Percentiles rank a stretch among this genome's conserved stretches.
These are phyloP conservation scores for Plasmopara viticola DNA, from an alignment of 352 stramenopile genomes.

Conservation along the genomic window DNA sequence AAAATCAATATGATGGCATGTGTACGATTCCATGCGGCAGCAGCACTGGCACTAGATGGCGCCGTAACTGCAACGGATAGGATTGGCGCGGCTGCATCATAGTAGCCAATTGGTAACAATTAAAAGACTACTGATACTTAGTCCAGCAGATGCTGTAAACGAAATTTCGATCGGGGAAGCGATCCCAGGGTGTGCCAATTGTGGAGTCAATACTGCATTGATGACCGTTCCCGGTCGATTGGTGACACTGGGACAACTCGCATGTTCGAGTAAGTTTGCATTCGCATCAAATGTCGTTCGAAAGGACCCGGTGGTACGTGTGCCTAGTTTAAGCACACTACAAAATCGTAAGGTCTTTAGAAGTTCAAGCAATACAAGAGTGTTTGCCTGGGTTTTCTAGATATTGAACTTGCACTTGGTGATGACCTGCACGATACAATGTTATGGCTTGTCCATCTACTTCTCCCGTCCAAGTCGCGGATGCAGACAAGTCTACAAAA, in stretches of 20 bases:
- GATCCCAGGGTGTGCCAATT: slow-evolving; percentile 41
- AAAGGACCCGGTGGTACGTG: slow-evolving; percentile 30
- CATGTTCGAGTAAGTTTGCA: slow-evolving; percentile 31
- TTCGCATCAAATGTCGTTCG: slow-evolving; percentile 28
- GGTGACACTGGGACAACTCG: slow-evolving; percentile 17
- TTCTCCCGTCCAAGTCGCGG: slow-evolving; percentile 3
- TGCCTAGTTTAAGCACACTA: slow-evolving; percentile 15
- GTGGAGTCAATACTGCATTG: slow-evolving; percentile 24
- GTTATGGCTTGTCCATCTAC: slow-evolving; percentile 8
- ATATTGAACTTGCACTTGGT: slow-evolving; percentile 20
- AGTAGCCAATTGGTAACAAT: slow-evolving; percentile 35
- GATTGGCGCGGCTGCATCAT: slow-evolving; percentile 18
- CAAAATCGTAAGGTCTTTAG: slow-evolving; percentile 1
- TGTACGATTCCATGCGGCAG: slow-evolving; percentile 30
- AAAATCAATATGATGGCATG: slow-evolving; percentile 32
- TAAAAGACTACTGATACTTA: slow-evolving; percentile 32
- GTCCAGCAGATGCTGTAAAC: slow-evolving; percentile 43
- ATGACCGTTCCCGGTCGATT: slow-evolving; percentile 31
- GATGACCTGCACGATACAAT: slow-evolving; percentile 7
- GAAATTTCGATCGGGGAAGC: slow-evolving; percentile 33
- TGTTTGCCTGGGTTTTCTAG: slow-evolving; percentile 34
- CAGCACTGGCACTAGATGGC: slow-evolving; percentile 19
- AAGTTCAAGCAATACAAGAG: background rate
- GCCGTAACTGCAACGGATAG: slow-evolving; percentile 24
- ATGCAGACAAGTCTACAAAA: slow-evolving; percentile 11